A percentile compares a stretch with the other conserved stretches of the same genome.
Evolutionary conservation across 2,329 filamentous ascomycete genomes (phyloP).

Genomic region (Fusarium duplospermum): DNA sequence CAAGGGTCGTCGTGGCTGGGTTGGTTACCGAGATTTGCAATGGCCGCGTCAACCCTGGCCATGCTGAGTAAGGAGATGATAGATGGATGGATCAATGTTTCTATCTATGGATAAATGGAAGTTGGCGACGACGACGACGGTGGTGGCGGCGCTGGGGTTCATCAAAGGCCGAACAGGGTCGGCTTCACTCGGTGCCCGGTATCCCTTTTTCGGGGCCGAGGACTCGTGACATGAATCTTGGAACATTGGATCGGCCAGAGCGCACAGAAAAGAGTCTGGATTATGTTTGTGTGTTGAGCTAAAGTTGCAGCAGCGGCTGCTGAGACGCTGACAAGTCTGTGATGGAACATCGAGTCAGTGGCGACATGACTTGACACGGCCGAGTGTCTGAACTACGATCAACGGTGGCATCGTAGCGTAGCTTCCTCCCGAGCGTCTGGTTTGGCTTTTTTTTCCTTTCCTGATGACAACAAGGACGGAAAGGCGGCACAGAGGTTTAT

Average conservation of each 20-base stretch:
- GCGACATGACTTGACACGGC: slow-evolving; percentile 16
- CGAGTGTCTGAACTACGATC: slow-evolving; percentile 14
- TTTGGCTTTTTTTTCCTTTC: not conserved
- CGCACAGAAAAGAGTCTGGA: not conserved
- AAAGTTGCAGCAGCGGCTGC: not conserved
- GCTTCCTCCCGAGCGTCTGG: not conserved
- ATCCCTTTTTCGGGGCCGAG: slow-evolving; percentile 11
- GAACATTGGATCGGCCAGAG: not conserved
- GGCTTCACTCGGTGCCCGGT: slow-evolving; percentile 14
- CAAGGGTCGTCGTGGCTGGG: slow-evolving; percentile 22
- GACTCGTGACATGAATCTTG: not conserved
- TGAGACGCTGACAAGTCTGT: not conserved
- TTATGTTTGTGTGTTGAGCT: not conserved
- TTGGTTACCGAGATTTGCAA: slow-evolving; percentile 41
- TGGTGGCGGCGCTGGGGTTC: slow-evolving; percentile 25
- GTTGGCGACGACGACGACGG: slow-evolving; percentile 14
- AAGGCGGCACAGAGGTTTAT: slow-evolving; percentile 1
- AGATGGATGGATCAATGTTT: slow-evolving; percentile 19
- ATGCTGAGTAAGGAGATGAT: not conserved
- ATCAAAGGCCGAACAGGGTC: slow-evolving; percentile 8
- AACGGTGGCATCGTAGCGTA: not conserved
- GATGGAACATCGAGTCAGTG: slow-evolving; percentile 11
- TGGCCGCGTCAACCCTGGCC: slow-evolving; percentile 15
- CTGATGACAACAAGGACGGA: not conserved
- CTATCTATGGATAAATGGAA: slow-evolving; percentile 31